phyloP scores from a whole-genome alignment of 495 filamentous ascomycete genomes.

The Xylaria scruposa region DNA sequence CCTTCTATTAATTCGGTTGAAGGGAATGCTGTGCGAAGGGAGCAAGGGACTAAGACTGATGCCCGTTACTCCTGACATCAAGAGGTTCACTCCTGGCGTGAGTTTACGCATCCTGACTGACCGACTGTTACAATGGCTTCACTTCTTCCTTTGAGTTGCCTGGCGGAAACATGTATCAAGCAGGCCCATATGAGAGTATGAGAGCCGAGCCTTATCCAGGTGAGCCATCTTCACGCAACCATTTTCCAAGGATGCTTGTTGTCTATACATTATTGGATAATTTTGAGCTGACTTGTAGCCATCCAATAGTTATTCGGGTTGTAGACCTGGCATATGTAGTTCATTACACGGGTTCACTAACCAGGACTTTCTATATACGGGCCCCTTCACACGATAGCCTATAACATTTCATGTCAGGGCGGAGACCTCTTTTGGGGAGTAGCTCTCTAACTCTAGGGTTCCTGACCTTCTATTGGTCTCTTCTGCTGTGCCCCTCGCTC shows the following conservation, averaged over 20 bases:
- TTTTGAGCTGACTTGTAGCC: not conserved
- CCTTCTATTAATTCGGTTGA: not conserved
- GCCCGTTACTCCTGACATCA: not conserved
- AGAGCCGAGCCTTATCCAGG: not conserved
- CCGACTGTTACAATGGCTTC: not conserved
- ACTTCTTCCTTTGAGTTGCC: not conserved
- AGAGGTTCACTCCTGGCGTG: slow-evolving; percentile 1
- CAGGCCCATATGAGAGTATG: not conserved
- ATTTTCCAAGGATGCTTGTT: not conserved
- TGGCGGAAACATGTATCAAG: not conserved
- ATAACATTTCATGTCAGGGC: not conserved
- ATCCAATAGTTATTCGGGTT: not conserved
- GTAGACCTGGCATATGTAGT: not conserved
- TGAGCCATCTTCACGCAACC: not conserved
- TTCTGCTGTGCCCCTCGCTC: not conserved
- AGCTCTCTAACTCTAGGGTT: not conserved
- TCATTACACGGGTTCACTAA: not conserved
- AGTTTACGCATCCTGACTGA: not conserved
- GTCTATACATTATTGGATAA: not conserved
- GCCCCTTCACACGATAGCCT: not conserved
- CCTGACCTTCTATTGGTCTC: not conserved
- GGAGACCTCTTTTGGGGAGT: not conserved
- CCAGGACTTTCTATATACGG: not conserved
- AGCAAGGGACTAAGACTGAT: not conserved
- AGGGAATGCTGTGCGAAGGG: not conserved